phyloP scores from a whole-genome alignment of 192 early-diverging fungal species.

The Backusella morwellensis region DNA sequence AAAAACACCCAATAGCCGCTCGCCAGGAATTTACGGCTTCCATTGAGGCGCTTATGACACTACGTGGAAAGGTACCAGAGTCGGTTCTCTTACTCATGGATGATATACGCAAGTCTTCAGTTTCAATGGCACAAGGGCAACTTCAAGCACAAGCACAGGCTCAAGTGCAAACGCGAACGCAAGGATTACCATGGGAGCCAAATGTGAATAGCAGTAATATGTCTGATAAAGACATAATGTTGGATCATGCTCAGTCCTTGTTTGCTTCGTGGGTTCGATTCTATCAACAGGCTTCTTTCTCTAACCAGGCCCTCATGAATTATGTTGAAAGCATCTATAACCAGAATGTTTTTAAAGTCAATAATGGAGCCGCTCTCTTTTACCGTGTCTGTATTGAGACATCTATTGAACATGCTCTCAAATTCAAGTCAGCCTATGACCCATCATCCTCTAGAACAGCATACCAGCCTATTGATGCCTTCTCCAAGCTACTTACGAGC shows the following conservation, averaged over 20 bases:
- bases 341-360: constrained; percentile 60
- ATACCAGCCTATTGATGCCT: constrained; percentile 91
- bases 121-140: constrained; percentile 8
- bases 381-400: constrained; percentile 89
- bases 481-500: constrained; percentile 82
- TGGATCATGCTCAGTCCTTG: constrained; percentile 57
- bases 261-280: constrained; percentile 83
- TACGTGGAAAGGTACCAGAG: constrained; percentile 61
- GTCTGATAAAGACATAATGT: constrained; percentile 50
- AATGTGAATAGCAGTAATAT: neutral
- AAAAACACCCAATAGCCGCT: constrained; percentile 48
- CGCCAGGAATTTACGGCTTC: constrained; percentile 66
- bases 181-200: neutral
- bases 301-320: constrained; percentile 62
- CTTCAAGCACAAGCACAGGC: constrained; percentile 46
- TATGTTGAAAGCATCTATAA: constrained; percentile 50
- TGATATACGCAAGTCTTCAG: constrained; percentile 64
- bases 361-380: constrained; percentile 80
- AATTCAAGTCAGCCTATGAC: constrained; percentile 39
- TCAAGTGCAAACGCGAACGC: neutral
- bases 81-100: constrained; percentile 53
- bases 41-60: constrained; percentile 68
- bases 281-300: constrained; percentile 67
- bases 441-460: constrained; percentile 52
- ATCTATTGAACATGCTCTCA: constrained; percentile 75